phyloP scores from a whole-genome alignment of 495 filamentous ascomycete genomes.

The Lasiosphaeria hispida region DNA sequence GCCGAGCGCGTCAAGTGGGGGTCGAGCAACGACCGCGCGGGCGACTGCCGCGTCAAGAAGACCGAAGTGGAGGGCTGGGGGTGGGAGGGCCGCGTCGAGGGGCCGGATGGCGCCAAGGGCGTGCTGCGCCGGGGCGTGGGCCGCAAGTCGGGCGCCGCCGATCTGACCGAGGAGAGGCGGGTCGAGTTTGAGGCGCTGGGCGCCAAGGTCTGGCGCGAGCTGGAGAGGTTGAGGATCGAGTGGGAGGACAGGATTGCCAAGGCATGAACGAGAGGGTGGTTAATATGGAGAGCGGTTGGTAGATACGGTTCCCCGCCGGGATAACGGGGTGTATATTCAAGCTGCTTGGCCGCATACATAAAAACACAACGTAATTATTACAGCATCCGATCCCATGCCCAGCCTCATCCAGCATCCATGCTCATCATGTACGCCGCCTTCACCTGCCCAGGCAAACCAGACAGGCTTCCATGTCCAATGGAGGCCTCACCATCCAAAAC shows the following conservation, averaged over 20 bases:
- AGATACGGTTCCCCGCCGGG: no score
- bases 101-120: conserved; percentile 28
- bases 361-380: no score
- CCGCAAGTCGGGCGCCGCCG: conserved; percentile 53
- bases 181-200: conserved; percentile 74
- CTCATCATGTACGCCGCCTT: no score
- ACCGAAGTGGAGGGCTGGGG: conserved; percentile 89
- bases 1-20: conserved; percentile 83
- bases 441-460: no score
- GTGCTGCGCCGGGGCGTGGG: conserved; percentile 40
- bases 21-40: conserved; percentile 57
- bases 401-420: no score
- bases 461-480: no score
- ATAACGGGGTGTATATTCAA: no score
- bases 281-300: no score
- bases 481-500: no score
- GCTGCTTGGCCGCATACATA: no score
- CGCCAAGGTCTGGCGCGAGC: conserved; percentile 70
- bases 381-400: no score
- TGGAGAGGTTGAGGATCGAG: conserved; percentile 74
- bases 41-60: conserved; percentile 58
- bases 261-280: no score
- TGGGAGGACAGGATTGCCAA: conserved; percentile 63
- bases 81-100: conserved; percentile 62
- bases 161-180: conserved; percentile 62